Percentiles rank a stretch among this genome's conserved stretches.
These are phyloP conservation scores for Tubosaeta sp. DNA, from an alignment of 768 basidiomycete genomes.

Conservation along the genomic window DNA sequence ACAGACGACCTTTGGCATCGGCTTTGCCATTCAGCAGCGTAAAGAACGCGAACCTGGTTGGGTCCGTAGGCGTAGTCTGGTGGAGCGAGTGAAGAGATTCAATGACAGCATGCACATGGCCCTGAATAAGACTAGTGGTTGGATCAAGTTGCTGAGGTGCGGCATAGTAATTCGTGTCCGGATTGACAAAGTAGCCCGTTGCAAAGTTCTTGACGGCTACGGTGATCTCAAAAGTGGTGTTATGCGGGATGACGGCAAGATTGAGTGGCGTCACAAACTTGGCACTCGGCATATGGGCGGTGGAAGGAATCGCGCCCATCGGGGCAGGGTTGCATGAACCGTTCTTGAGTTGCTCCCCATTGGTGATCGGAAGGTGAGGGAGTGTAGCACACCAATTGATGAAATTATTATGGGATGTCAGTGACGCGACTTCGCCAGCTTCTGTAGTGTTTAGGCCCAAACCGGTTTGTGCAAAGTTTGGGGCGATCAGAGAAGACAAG, in stretches of 20 bases:
- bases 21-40: conserved; percentile 43
- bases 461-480: conserved; percentile 54
- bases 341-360: conserved; percentile 48
- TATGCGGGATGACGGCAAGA: conserved; percentile 36
- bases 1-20: conserved; percentile 42
- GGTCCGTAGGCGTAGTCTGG: conserved; percentile 47
- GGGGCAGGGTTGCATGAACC: conserved; percentile 61
- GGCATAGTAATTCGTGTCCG: conserved; percentile 47
- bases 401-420: conserved; percentile 69
- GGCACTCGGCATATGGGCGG: conserved; percentile 46
- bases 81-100: conserved; percentile 46
- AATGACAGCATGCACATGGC: conserved; percentile 62
- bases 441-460: conserved; percentile 24
- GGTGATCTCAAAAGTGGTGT: conserved; percentile 49
- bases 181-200: conserved; percentile 58
- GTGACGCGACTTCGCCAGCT: conserved; percentile 50
- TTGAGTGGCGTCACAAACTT: conserved; percentile 52
- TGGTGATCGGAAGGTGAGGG: conserved; percentile 50
- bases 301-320: conserved; percentile 54
- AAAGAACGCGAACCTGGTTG: conserved; percentile 56
- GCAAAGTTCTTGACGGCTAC: conserved; percentile 43
- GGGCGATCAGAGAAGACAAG: conserved; percentile 46
- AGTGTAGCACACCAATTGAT: conserved; percentile 60
- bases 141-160: conserved; percentile 51
- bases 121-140: conserved; percentile 46